A percentile compares a stretch with the other conserved stretches of the same genome.
phyloP scores from a whole-genome alignment of 148 eudicot genomes.

The Fallopia convolvulus region DNA sequence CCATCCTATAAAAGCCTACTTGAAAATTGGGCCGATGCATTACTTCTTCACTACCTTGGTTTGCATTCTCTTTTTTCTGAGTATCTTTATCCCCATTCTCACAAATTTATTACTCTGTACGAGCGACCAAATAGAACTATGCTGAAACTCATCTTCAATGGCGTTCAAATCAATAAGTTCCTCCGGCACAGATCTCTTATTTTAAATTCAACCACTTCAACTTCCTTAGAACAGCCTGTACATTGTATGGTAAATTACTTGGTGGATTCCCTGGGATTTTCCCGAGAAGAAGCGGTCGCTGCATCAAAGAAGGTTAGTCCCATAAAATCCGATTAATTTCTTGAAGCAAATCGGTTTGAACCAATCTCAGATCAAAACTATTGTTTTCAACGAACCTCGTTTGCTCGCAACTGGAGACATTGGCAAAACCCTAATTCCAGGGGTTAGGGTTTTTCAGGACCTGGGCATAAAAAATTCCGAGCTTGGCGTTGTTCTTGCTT shows the following conservation, averaged over 20 bases:
- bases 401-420: conserved; percentile 3
- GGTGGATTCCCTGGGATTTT: conserved; percentile 16
- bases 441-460: conserved; percentile 16
- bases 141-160: conserved; percentile 8
- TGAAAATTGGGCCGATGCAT: no score
- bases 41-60: no score
- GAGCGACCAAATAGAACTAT: background rate
- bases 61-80: no score
- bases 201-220: background rate
- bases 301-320: conserved; percentile 5
- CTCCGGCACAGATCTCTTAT: background rate
- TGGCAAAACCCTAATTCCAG: conserved; percentile 20
- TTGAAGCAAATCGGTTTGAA: conserved; percentile 1
- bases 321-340: conserved; percentile 3
- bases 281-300: conserved; percentile 18
- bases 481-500: conserved; percentile 1
- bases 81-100: background rate
- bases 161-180: background rate
- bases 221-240: background rate
- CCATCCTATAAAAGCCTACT: no score
- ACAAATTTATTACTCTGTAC: background rate
- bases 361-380: conserved; percentile 14
- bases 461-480: conserved; percentile 14
- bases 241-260: conserved; percentile 13
- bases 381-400: background rate